Conservation (phyloP, 441 rosid species). For the Populus hybrid region DNA sequence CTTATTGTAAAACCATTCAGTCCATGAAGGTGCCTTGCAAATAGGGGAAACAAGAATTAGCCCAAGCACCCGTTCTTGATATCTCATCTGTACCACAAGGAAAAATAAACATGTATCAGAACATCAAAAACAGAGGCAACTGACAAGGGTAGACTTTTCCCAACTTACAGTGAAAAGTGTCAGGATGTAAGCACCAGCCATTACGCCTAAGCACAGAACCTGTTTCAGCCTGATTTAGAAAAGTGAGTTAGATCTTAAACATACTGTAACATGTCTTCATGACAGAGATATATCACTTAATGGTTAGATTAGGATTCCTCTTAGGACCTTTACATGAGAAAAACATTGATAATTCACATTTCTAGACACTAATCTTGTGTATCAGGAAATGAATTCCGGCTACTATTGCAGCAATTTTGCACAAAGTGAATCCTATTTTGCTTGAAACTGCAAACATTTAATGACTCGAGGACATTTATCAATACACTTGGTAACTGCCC, state of each 20-base stretch:
- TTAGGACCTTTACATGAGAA: neutral
- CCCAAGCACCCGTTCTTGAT: slow-evolving; percentile 54
- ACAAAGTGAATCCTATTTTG: neutral
- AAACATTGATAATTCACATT: neutral
- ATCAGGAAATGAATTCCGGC: neutral
- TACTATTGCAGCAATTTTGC: neutral
- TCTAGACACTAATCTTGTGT: neutral
- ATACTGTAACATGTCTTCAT: neutral
- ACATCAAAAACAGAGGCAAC: neutral
- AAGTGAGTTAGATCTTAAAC: slow-evolving; percentile 2
- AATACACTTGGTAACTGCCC: neutral
- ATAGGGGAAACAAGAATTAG: slow-evolving; percentile 62
- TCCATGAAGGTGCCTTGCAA: slow-evolving; percentile 64
- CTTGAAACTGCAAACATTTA: neutral
- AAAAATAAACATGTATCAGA: neutral
- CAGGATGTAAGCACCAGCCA: slow-evolving; percentile 65
- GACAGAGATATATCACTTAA: neutral
- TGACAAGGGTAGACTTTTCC: neutral
- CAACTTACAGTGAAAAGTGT: slow-evolving; percentile 58
- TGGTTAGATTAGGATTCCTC: neutral
- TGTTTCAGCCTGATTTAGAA: slow-evolving; percentile 38
- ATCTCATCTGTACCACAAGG: slow-evolving; percentile 41
- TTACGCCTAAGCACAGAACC: slow-evolving; percentile 62
- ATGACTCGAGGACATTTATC: neutral
- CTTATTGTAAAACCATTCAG: slow-evolving; percentile 72